These are phyloP conservation scores for Oryza brachyantha DNA, from an alignment of 176 grass and related monocot species.

Conservation along the genomic window DNA sequence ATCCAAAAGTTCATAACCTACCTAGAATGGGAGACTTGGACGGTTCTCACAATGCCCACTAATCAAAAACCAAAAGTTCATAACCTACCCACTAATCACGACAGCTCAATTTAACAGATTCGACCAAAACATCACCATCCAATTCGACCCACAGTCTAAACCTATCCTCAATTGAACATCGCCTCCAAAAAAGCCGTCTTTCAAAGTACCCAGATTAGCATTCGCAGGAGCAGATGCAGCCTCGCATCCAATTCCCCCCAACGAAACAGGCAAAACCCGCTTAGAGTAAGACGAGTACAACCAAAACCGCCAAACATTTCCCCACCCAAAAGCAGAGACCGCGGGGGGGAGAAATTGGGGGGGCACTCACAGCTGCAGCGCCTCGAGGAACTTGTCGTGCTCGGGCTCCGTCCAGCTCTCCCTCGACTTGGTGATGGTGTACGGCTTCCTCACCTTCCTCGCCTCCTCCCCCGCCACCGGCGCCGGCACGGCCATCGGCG, in stretches of 20 bases:
- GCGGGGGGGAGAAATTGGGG: neutral
- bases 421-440: slow-evolving; percentile 78
- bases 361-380: slow-evolving; percentile 62
- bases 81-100: neutral
- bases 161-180: neutral
- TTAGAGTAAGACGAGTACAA: neutral
- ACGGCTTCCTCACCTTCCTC: slow-evolving; percentile 69
- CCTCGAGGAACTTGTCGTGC: slow-evolving; percentile 89
- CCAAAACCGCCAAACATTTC: neutral
- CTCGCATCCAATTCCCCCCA: neutral
- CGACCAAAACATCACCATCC: neutral
- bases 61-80: neutral
- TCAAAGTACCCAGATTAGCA: neutral
- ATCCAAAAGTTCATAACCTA: neutral
- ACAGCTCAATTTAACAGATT: neutral
- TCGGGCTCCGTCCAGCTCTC: slow-evolving; percentile 79
- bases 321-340: neutral
- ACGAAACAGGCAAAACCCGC: neutral
- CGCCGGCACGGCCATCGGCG: slow-evolving; percentile 43
- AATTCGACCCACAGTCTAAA: neutral
- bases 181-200: neutral
- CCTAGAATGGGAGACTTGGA: no score
- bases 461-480: slow-evolving; percentile 2
- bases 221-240: neutral
- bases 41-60: no score